Evolutionary conservation across 2,329 filamentous ascomycete species (phyloP), one percentile per base, ranked within the genome.

Genomic region (Alternaria hordeiaustralica): DNA sequence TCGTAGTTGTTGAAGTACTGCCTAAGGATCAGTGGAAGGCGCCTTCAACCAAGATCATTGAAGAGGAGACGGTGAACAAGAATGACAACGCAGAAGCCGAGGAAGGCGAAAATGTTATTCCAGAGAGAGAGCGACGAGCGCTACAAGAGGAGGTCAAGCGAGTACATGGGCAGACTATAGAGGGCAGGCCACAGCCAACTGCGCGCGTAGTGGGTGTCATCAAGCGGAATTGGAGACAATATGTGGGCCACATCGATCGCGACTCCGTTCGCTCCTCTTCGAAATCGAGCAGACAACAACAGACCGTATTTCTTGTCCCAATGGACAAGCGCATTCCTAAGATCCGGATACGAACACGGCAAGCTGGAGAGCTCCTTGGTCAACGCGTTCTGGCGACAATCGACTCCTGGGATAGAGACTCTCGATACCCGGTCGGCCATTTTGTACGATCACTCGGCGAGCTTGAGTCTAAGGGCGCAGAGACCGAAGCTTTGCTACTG

Each of bases 301-400:
- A 97, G 77, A 96, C 89, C 15, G 94, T 99, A 13, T 99, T 99
- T 81, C 86, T 99, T 18, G 89, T 98, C 53, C 94, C 96, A 5
- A 98, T 99, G 95, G 95, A 99, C 81, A 98, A 97, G 84, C 91
- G 93, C 74, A 92, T 99, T 21, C 96, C 96, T 3, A 99, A 98
- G 83, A 97, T 99, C 73, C 89, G 94, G 49, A 89, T 99, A 58
- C 90, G 94, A 55, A 98, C 96, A 11, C 88, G 96, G 55, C 96
- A 98, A 80, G 94, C 94, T 23, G 89, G 89, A 15, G 93, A 97
- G 74, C 87, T 99, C 5, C 81, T 97, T 26, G 96, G 96, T 6
- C 96, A 98, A 84, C 90, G 96, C 61, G 90, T 99, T 54, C 81
- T 99, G 11, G 93, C 97, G 45, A 94, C 94, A 0, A 96, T 99